A percentile compares a stretch with the other conserved stretches of the same genome.
Conservation (phyloP, 495 filamentous ascomycete species). For the Peziza echinospora region DNA sequence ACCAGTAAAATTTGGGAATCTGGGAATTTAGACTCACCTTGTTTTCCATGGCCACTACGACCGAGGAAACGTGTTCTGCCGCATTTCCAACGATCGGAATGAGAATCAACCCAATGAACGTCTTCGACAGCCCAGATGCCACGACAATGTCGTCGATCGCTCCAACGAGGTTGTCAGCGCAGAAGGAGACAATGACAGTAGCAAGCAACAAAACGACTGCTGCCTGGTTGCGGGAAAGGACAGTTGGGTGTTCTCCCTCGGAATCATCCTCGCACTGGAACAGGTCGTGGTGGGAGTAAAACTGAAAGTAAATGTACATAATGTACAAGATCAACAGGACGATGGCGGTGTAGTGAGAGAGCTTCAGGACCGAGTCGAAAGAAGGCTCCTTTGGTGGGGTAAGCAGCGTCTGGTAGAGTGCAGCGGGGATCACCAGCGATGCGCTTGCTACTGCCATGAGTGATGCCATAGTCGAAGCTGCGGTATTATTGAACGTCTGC, state of each 20-base stretch:
- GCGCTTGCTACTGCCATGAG: slow-evolving; percentile 83
- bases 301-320: slow-evolving; percentile 78
- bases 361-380: slow-evolving; percentile 42
- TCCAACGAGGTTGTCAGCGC: slow-evolving; percentile 81
- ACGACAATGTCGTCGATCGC: slow-evolving; percentile 79
- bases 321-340: slow-evolving; percentile 76
- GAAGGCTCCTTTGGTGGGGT: slow-evolving; percentile 22
- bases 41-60: slow-evolving; percentile 75
- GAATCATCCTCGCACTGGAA: slow-evolving; percentile 40
- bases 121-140: slow-evolving; percentile 71
- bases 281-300: slow-evolving; percentile 54
- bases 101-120: slow-evolving; percentile 86
- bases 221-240: slow-evolving; percentile 28
- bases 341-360: slow-evolving; percentile 79
- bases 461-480: slow-evolving; percentile 88
- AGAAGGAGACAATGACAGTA: slow-evolving; percentile 69
- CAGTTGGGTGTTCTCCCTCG: neutral
- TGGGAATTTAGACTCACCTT: slow-evolving; percentile 27
- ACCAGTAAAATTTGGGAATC: neutral
- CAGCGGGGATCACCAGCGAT: slow-evolving; percentile 81
- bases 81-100: slow-evolving; percentile 96
- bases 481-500: slow-evolving; percentile 63
- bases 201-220: slow-evolving; percentile 47
- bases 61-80: slow-evolving; percentile 88
- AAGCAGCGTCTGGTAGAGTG: slow-evolving; percentile 39